Evolutionary conservation across 768 basidiomycete genomes (phyloP), one percentile per base, ranked within the genome.

Genomic region (Russula virescens): DNA sequence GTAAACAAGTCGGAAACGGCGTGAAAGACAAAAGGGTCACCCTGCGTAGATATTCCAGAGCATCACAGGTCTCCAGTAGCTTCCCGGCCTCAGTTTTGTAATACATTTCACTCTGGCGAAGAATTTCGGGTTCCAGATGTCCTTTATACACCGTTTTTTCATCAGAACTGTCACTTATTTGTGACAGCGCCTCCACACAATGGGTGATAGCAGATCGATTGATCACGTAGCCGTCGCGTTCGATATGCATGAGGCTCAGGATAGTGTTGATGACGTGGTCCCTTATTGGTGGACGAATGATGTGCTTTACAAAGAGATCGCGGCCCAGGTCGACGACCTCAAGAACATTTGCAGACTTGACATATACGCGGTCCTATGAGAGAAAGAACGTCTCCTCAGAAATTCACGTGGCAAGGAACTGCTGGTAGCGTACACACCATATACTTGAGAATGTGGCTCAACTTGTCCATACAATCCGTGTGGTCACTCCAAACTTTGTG

Each of bases 341-440:
- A 0, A 90, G 93, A 3, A 96, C 85, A 8, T 80, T 78, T n/a
- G 86, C 86, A 43, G 80, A 71, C 64, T 83, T 83, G 0, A 89
- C 87, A 70, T 96, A 90, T 14, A 91, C 89, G 49, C 94, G 91
- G 77, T 99, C 97, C 97, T 99, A n/a, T n/a, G n/a, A n/a, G 70
- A 11, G 26, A n/a, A 34, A 38, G 23, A 23, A 60, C 19, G 18
- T 21, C 23, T 49, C 25, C 53, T 71, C 55, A 69, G 68, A 55
- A 64, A 53, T 58, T n/a, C 55, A 59, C 54, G 40, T 28, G 46
- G 26, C 53, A 48, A 42, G 2, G 40, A n/a, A n/a, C n/a, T 38
- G 19, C 19, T 45, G 19, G n/a, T 23, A 61, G 25, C 21, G 60
- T 35, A 66, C 73, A 50, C 69, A 97, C 97, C 94, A 99, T 97